Conservation (phyloP, 2,329 filamentous ascomycete genomes). For the Diplodia sapinea region DNA sequence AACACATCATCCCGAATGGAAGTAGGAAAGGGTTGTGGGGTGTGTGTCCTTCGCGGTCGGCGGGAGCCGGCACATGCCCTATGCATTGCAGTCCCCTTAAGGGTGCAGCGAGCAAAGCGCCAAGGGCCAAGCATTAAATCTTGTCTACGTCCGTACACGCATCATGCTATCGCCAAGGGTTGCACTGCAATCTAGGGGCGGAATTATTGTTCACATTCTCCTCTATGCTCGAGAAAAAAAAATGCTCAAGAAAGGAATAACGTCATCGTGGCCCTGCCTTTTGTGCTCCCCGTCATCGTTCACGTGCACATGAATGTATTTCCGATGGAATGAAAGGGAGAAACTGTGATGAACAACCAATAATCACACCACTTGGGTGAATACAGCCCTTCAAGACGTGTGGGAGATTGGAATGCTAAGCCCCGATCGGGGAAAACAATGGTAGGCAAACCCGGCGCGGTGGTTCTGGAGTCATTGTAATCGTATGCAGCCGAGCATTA, state of each 20-base stretch:
- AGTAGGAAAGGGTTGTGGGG: background rate
- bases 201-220: background rate
- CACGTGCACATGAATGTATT: too few relatives aligned
- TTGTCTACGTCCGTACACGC: background rate
- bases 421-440: background rate
- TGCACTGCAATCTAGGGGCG: background rate
- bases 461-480: background rate
- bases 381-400: background rate
- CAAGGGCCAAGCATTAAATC: background rate
- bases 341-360: too few relatives aligned
- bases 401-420: background rate
- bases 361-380: too few relatives aligned
- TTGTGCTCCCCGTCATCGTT: too few relatives aligned
- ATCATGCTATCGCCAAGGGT: conserved; percentile 2
- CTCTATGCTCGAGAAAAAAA: background rate
- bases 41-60: background rate
- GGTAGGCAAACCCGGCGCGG: background rate
- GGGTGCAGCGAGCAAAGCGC: background rate
- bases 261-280: too few relatives aligned
- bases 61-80: background rate
- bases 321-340: too few relatives aligned
- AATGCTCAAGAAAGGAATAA: background rate
- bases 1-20: background rate
- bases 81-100: background rate
- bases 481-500: background rate